Evolutionary conservation across 208 protist genomes (phyloP).

Genomic region (Wallacemonas sp.): DNA sequence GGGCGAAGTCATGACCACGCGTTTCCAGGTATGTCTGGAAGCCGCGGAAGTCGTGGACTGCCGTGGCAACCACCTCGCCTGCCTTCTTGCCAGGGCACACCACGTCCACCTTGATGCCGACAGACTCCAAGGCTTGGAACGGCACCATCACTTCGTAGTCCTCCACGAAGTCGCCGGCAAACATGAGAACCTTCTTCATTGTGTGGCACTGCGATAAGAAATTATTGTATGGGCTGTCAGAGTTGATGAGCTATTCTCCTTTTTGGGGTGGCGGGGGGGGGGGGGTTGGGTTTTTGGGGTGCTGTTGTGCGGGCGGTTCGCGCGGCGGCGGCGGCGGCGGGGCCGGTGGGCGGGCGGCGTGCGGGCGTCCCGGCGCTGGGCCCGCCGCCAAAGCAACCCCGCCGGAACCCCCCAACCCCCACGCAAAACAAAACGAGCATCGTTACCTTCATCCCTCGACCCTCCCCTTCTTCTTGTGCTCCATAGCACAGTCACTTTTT

Average conservation of each 20-base stretch:
- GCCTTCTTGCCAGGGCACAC: slow-evolving; percentile 29
- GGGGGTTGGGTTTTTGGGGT: too few species aligned
- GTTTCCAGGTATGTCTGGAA: slow-evolving; percentile 36
- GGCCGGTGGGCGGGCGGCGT: too few species aligned
- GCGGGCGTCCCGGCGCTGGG: too few species aligned
- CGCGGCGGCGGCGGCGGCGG: too few species aligned
- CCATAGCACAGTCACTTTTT: background rate
- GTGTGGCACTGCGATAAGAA: too few species aligned
- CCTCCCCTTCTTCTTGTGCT: background rate
- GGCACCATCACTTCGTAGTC: slow-evolving; percentile 43
- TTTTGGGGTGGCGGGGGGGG: too few species aligned
- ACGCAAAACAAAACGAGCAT: too few species aligned
- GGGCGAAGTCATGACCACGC: slow-evolving; percentile 32
- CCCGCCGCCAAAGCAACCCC: too few species aligned
- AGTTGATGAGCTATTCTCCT: too few species aligned
- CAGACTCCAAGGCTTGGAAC: slow-evolving; percentile 26
- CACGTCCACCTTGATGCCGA: slow-evolving; percentile 26
- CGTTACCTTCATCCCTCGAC: background rate
- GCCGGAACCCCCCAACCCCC: too few species aligned
- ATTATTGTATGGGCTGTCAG: too few species aligned
- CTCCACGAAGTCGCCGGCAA: slow-evolving; percentile 40
- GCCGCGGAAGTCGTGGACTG: slow-evolving; percentile 28
- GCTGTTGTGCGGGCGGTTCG: too few species aligned
- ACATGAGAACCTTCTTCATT: slow-evolving; percentile 31
- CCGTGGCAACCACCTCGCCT: slow-evolving; percentile 22